Evolutionary conservation across 2,329 filamentous ascomycete genomes (phyloP), one percentile per base, ranked within the genome.

Genomic region (Fusarium nanum): DNA sequence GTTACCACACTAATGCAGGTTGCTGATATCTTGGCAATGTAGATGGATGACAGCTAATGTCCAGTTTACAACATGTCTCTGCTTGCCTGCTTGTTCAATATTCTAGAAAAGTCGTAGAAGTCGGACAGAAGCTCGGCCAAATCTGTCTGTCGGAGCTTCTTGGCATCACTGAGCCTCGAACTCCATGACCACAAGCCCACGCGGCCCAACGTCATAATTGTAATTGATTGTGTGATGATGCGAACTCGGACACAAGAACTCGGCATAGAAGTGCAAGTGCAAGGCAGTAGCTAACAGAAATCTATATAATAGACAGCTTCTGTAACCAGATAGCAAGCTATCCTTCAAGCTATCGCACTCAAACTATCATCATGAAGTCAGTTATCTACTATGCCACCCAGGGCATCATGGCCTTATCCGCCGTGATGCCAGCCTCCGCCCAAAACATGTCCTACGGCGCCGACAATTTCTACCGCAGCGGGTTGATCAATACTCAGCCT

Each of bases 391-490:
- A 22, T 23, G 1, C 20, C 13, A 11, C 8, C 7, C 41, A 16
- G 5, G 22, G 6, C 6, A 4, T 53, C 13, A 9, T 6, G 5
- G 5, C 20, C 2, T 10, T 46, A 7, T 16, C 56, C 2, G 23
- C 7, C 13, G 32, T 23, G 8, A 0, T 18, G 8, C 0, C 41
- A 44, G 41, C 22, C 12, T 16, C 30, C 3, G 56, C 56, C 0
- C 56, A 56, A 6, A 56, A 56, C 13, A 40, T 59, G 6, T 59
- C 56, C 2, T 40, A 28, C 7, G 41, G 49, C 10, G 56, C 56
- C 16, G 56, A 56, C 12, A 59, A 59, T 16, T 56, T 59, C 30
- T 59, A 56, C 49, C 49, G 30, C 3, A 56, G 49, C 23, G 40
- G 55, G 3, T 3, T 5, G 5, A 23, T 59, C 23, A 8, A 20